These are phyloP conservation scores for Toxicodendron radicans DNA, from an alignment of 345 rosid genomes.

Conservation along the genomic window DNA sequence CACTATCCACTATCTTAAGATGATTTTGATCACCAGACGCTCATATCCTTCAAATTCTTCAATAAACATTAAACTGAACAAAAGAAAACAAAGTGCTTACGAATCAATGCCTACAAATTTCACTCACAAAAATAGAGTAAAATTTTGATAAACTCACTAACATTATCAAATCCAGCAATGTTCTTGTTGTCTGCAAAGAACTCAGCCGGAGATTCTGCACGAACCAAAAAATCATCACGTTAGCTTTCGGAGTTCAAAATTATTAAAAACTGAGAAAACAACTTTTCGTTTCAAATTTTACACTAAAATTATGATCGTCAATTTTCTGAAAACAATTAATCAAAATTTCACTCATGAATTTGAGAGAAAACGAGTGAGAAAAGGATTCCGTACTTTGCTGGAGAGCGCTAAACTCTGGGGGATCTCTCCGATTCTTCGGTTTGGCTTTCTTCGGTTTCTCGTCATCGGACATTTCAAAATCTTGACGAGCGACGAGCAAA, in stretches of 20 bases:
- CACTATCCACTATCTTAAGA: background rate
- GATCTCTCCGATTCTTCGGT: constrained; percentile 52
- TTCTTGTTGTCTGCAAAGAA: constrained; percentile 98
- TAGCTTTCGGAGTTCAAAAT: no score
- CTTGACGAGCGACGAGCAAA: no score
- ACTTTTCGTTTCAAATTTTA: background rate
- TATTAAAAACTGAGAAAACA: background rate
- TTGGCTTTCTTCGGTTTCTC: constrained; percentile 62
- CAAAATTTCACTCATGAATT: background rate
- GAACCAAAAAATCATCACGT: constrained; percentile 5
- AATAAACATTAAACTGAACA: background rate
- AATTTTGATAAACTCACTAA: constrained; percentile 29
- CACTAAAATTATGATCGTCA: background rate
- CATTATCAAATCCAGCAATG: constrained; percentile 98
- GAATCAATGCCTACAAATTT: no score
- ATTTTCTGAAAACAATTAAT: no score
- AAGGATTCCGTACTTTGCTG: constrained; percentile 62
- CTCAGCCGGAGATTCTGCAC: constrained; percentile 96
- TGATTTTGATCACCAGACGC: background rate
- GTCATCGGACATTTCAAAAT: constrained; percentile 33
- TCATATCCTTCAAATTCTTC: background rate
- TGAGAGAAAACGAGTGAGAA: constrained; percentile 9
- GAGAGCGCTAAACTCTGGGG: constrained; percentile 66
- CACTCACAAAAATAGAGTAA: background rate
- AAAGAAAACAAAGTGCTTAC: background rate